Percentiles rank a stretch among this genome's conserved stretches.
These are phyloP conservation scores for Elsinoe arachidis DNA, from an alignment of 2,329 filamentous ascomycete genomes.

Conservation along the genomic window DNA sequence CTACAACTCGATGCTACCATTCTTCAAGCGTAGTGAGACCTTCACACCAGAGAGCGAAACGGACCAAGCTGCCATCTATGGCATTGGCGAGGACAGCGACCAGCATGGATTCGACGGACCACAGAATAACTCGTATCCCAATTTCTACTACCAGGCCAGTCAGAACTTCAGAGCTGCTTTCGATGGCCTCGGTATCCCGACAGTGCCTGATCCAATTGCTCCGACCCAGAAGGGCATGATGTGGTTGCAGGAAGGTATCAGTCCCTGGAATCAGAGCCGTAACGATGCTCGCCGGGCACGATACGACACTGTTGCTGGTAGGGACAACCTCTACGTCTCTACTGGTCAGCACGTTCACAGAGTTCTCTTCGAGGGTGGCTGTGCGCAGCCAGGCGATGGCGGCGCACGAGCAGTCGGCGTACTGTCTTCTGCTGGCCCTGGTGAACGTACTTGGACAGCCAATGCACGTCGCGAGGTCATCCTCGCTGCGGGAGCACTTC, in stretches of 20 bases:
- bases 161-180: slow-evolving; percentile 29
- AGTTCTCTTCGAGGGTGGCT: slow-evolving; percentile 25
- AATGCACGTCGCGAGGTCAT: slow-evolving; percentile 24
- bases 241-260: slow-evolving; percentile 30
- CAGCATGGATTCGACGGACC: slow-evolving; percentile 40
- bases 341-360: slow-evolving; percentile 30
- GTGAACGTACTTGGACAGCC: slow-evolving; percentile 10
- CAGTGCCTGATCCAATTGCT: slow-evolving; percentile 31
- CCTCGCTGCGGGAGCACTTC: slow-evolving; percentile 27
- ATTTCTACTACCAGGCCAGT: slow-evolving; percentile 15
- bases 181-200: slow-evolving; percentile 31
- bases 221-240: slow-evolving; percentile 32
- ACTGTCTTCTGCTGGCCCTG: slow-evolving; percentile 5
- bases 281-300: slow-evolving; percentile 34
- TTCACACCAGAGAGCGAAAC: slow-evolving; percentile 26
- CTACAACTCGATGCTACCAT: slow-evolving; percentile 40
- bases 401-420: slow-evolving; percentile 16
- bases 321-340: slow-evolving; percentile 31
- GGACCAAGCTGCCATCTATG: slow-evolving; percentile 28
- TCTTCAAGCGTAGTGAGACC: slow-evolving; percentile 28
- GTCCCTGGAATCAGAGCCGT: slow-evolving; percentile 31
- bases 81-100: slow-evolving; percentile 32
- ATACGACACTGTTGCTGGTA: slow-evolving; percentile 28
- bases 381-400: slow-evolving; percentile 4
- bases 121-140: slow-evolving; percentile 32